These are phyloP conservation scores for Populus tomentosa DNA, from an alignment of 441 rosid species.

Conservation along the genomic window DNA sequence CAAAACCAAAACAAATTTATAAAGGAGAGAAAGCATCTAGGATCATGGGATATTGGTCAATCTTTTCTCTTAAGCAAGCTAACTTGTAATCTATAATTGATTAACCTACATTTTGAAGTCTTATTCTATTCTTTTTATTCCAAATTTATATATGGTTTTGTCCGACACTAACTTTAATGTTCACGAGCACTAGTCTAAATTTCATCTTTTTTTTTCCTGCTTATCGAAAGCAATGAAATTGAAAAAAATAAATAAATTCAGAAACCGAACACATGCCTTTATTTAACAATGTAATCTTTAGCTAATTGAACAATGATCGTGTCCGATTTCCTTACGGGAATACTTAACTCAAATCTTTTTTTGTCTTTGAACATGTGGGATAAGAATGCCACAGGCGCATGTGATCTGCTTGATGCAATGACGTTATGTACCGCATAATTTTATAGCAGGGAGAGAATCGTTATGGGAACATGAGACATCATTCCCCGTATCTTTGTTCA, in stretches of 20 bases:
- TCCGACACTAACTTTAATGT: neutral
- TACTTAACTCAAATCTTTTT: no score
- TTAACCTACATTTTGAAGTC: neutral
- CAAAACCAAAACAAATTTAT: neutral
- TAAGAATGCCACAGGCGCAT: constrained; percentile 18
- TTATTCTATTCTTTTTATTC: neutral
- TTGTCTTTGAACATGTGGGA: neutral
- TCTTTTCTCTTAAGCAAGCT: neutral
- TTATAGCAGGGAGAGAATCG: neutral
- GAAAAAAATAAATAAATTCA: neutral
- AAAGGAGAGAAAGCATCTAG: constrained; percentile 9
- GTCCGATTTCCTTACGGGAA: neutral
- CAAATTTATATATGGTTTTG: neutral
- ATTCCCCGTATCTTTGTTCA: constrained; percentile 21
- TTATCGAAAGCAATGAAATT: neutral
- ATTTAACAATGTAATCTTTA: neutral
- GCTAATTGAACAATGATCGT: neutral
- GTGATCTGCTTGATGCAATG: constrained; percentile 4
- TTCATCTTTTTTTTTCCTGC: neutral
- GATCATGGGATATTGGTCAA: constrained; percentile 13
- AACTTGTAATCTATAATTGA: neutral
- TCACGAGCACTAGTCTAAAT: neutral
- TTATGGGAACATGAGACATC: constrained; percentile 19
- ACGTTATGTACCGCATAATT: neutral
- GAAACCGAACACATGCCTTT: neutral